Percentiles rank a stretch among this genome's conserved stretches.
Conservation (phyloP, 192 early-diverging fungal species). For the Coemansia pectinata region DNA sequence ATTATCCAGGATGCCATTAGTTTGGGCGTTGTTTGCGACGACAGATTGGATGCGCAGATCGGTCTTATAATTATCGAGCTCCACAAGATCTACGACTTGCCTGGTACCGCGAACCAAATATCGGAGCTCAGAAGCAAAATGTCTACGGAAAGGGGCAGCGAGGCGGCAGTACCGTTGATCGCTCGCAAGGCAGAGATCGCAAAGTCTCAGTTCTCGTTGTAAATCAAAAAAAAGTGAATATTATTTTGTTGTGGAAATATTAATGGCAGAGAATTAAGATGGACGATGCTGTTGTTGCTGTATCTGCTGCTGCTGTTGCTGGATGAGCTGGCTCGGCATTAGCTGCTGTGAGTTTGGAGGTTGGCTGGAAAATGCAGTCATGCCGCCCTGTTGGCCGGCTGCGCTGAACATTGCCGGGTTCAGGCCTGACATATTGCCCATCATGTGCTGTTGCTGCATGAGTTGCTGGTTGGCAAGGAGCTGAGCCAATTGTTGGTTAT, state of each 20-base stretch:
- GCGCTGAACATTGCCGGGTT: conserved; percentile 30
- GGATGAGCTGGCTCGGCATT: conserved; percentile 28
- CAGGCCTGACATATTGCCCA: conserved; percentile 27
- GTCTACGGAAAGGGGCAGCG: background rate
- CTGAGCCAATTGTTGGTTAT: conserved; percentile 11
- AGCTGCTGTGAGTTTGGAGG: conserved; percentile 35
- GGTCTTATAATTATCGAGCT: conserved; percentile 32
- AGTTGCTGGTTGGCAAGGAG: background rate
- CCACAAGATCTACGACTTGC: conserved; percentile 25
- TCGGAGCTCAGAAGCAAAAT: conserved; percentile 17
- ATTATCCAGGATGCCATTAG: conserved; percentile 31
- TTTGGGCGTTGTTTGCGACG: conserved; percentile 19
- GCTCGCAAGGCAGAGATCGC: background rate
- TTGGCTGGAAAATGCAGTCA: conserved; percentile 26
- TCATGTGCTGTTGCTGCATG: conserved; percentile 11
- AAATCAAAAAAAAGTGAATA: background rate
- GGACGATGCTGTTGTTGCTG: conserved; percentile 15
- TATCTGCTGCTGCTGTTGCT: conserved; percentile 41
- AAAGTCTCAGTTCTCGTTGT: background rate
- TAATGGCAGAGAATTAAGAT: conserved; percentile 15
- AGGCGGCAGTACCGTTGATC: background rate
- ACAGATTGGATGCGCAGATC: conserved; percentile 24
- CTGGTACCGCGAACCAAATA: conserved; percentile 11
- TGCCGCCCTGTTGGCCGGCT: conserved; percentile 20
- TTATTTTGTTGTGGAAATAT: background rate